Conservation (phyloP, 2,329 filamentous ascomycete species). For the Camillea tinctor region DNA sequence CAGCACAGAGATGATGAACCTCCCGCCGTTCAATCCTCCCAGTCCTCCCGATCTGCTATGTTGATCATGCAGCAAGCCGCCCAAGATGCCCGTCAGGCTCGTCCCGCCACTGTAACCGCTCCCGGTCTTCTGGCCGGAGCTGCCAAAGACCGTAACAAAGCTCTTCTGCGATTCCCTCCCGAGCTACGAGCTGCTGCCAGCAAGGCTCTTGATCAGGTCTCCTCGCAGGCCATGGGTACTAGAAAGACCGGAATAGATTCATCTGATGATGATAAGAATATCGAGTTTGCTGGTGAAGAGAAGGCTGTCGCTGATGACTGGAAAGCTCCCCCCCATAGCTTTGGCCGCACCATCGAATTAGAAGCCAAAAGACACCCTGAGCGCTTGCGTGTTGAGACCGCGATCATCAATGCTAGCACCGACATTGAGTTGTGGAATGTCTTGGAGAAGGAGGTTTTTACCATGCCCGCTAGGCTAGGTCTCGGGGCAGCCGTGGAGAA, state of each 20-base stretch:
- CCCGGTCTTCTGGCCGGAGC: conserved; percentile 21
- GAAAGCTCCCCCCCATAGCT: conserved; percentile 21
- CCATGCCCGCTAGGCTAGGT: conserved; percentile 55
- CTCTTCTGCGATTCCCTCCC: conserved; percentile 40
- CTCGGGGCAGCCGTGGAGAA: conserved; percentile 34
- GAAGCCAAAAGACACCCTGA: conserved; percentile 45
- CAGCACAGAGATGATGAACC: conserved; percentile 8
- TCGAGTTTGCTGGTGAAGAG: background rate
- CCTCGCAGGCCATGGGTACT: conserved; percentile 3
- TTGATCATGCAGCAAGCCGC: conserved; percentile 31
- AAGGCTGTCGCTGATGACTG: conserved; percentile 16
- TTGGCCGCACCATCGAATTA: conserved; percentile 33
- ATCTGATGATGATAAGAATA: background rate
- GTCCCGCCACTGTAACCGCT: conserved; percentile 14
- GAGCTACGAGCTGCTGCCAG: conserved; percentile 40
- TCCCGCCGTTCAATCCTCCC: conserved; percentile 3
- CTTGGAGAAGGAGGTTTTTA: conserved; percentile 66
- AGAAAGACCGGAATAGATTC: background rate
- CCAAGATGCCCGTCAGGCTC: conserved; percentile 20
- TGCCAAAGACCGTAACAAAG: conserved; percentile 33
- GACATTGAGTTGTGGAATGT: conserved; percentile 67
- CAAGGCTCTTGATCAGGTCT: conserved; percentile 34
- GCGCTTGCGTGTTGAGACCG: conserved; percentile 48
- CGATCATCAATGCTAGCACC: conserved; percentile 54
- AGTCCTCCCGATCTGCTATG: conserved; percentile 21